Evolutionary conservation across 2,329 filamentous ascomycete species (phyloP).

Genomic region (Ophiostoma ips): DNA sequence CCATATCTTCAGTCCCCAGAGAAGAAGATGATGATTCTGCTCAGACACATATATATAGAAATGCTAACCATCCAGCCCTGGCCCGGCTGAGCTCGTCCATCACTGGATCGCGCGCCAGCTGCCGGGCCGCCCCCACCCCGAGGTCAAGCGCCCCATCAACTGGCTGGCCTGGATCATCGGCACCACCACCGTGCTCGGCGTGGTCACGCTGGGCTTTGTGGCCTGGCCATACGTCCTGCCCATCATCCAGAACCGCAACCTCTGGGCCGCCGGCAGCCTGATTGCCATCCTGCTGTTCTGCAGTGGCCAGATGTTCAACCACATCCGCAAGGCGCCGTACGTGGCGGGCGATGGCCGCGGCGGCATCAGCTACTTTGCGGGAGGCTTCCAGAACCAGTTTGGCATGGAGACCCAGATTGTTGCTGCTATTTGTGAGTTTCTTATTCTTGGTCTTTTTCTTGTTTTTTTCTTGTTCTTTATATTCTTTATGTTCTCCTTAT

Average conservation of each 20-base stretch:
- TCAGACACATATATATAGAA: neutral
- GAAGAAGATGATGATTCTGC: too few species aligned
- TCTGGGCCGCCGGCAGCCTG: slow-evolving; percentile 84
- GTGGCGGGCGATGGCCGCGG: slow-evolving; percentile 73
- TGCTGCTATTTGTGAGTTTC: slow-evolving; percentile 69
- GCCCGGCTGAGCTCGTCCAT: slow-evolving; percentile 65
- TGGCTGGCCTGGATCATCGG: slow-evolving; percentile 60
- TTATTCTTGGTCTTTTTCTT: neutral
- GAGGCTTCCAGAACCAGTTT: slow-evolving; percentile 85
- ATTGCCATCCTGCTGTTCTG: slow-evolving; percentile 87
- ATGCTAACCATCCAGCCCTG: slow-evolving; percentile 36
- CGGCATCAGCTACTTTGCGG: slow-evolving; percentile 78
- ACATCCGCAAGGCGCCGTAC: slow-evolving; percentile 92
- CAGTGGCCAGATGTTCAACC: slow-evolving; percentile 98
- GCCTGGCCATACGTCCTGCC: slow-evolving; percentile 69
- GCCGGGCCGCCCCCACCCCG: slow-evolving; percentile 61
- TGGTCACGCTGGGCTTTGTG: slow-evolving; percentile 53
- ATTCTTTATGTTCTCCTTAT: neutral
- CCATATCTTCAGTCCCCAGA: too few species aligned
- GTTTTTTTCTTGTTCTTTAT: neutral
- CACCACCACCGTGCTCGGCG: slow-evolving; percentile 55
- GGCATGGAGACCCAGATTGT: slow-evolving; percentile 93
- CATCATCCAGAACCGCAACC: slow-evolving; percentile 73
- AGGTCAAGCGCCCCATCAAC: slow-evolving; percentile 75
- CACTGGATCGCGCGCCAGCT: slow-evolving; percentile 67